Conservation (phyloP, 139 green algal species). For the Ettlia oleoabundans region DNA sequence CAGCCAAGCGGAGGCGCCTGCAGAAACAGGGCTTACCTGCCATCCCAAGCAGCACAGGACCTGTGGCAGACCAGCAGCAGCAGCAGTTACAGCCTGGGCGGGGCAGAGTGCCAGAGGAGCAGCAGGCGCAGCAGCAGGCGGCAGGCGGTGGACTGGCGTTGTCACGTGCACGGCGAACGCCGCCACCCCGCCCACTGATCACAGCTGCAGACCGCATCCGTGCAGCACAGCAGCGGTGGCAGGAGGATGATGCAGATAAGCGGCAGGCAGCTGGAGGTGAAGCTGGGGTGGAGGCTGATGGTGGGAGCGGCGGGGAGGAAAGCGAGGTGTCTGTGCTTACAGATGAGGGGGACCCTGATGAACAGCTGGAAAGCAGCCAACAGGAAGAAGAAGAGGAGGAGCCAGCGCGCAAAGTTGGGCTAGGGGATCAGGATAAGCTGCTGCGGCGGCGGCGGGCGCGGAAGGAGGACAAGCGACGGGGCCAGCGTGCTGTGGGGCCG, state of each 20-base stretch:
- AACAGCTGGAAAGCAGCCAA: neutral
- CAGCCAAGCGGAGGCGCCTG: conserved; percentile 16
- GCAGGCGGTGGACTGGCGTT: neutral
- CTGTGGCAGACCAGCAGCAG: conserved; percentile 6
- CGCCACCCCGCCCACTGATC: neutral
- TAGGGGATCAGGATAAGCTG: too few relatives aligned
- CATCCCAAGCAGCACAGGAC: too few relatives aligned
- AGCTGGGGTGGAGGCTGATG: neutral
- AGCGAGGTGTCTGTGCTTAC: conserved; percentile 1
- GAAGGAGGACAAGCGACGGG: too few relatives aligned
- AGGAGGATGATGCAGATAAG: neutral
- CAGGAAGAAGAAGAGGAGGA: neutral
- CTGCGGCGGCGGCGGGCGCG: too few relatives aligned
- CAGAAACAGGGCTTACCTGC: too few relatives aligned
- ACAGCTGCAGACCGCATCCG: conserved; percentile 27
- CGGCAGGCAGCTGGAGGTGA: neutral
- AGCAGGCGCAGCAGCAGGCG: neutral
- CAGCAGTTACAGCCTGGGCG: neutral
- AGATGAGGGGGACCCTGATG: conserved; percentile 23
- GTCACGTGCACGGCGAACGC: neutral
- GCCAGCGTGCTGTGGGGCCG: too few relatives aligned
- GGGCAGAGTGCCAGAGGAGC: too few relatives aligned
- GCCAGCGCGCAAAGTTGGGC: neutral
- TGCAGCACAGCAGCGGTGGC: conserved; percentile 12
- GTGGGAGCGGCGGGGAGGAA: neutral